These are phyloP conservation scores for Lactarius hatsudake DNA, from an alignment of 768 basidiomycete genomes.

Conservation along the genomic window DNA sequence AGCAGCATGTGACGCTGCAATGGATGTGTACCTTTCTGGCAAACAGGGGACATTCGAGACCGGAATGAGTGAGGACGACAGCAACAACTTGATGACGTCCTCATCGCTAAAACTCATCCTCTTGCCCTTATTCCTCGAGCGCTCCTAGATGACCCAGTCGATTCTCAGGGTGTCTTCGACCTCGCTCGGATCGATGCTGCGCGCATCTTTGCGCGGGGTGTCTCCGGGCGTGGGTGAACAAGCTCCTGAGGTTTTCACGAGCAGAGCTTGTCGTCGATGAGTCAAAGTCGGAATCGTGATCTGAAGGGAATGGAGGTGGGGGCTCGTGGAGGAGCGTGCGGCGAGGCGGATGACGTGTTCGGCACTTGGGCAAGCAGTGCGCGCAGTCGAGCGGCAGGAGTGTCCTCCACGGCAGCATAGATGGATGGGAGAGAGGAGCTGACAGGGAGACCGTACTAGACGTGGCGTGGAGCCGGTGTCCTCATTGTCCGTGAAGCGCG, in stretches of 20 bases:
- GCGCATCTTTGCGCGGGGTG: constrained; percentile 12
- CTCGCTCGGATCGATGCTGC: constrained; percentile 28
- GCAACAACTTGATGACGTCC: constrained; percentile 18
- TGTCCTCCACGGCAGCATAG: constrained; percentile 18
- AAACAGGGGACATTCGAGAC: background rate
- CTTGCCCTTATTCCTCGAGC: constrained; percentile 25
- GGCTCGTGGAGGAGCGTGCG: constrained; percentile 17
- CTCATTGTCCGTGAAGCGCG: constrained; percentile 20
- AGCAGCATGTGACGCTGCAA: constrained; percentile 17
- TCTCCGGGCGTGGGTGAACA: constrained; percentile 25
- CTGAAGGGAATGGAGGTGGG: constrained; percentile 25
- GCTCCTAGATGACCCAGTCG: constrained; percentile 23
- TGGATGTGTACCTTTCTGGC: constrained; percentile 6
- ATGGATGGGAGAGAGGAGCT: constrained; percentile 24
- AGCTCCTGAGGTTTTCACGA: constrained; percentile 22
- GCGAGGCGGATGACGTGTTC: constrained; percentile 20
- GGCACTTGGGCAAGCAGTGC: constrained; percentile 23
- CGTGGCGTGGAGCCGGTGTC: constrained; percentile 26
- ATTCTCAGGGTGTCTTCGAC: constrained; percentile 28
- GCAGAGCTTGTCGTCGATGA: constrained; percentile 9
- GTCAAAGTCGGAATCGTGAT: constrained; percentile 27
- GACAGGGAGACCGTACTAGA: constrained; percentile 4
- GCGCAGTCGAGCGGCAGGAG: constrained; percentile 24
- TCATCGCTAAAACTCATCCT: constrained; percentile 28
- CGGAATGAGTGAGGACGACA: background rate